Conservation (phyloP, 345 rosid genomes). For the Euphorbia pulcherrima region DNA sequence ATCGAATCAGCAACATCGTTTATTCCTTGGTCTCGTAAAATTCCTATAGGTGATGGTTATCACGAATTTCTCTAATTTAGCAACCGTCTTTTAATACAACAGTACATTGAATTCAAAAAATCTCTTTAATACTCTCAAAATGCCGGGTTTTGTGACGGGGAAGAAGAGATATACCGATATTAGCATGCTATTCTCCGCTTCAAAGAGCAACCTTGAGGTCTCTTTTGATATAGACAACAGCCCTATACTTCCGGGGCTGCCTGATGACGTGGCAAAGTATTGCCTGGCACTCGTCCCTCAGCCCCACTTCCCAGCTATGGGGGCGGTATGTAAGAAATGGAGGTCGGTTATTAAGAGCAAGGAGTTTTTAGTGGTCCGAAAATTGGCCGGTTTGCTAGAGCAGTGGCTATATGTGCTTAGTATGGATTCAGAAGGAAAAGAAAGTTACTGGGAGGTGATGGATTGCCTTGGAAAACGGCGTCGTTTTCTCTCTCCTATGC, state of each 20-base stretch:
- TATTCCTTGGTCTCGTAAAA: conserved; percentile 77
- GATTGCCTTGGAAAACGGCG: conserved; percentile 56
- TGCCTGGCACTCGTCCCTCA: conserved; percentile 90
- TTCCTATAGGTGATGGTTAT: conserved; percentile 77
- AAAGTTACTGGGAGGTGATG: conserved; percentile 82
- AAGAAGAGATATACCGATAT: conserved; percentile 36
- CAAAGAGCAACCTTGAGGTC: too few relatives aligned
- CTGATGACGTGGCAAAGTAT: conserved; percentile 80
- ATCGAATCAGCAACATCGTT: conserved; percentile 63
- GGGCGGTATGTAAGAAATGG: conserved; percentile 82
- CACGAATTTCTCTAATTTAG: conserved; percentile 57
- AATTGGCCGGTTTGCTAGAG: conserved; percentile 64
- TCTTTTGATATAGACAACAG: conserved; percentile 31
- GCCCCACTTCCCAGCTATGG: conserved; percentile 59
- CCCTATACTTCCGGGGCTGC: conserved; percentile 70
- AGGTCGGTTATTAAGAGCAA: conserved; percentile 69
- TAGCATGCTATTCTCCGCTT: too few relatives aligned
- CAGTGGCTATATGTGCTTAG: conserved; percentile 81
- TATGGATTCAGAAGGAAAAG: conserved; percentile 55
- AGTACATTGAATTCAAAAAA: too few relatives aligned
- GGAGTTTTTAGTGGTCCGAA: conserved; percentile 68
- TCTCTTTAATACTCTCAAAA: conserved; percentile 25
- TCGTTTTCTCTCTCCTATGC: conserved; percentile 68
- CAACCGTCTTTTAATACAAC: conserved; percentile 17
- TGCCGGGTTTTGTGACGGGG: conserved; percentile 48